Evolutionary conservation across 1,284 basidiomycete species (phyloP).

Genomic region (Cryptococcus floricola): DNA sequence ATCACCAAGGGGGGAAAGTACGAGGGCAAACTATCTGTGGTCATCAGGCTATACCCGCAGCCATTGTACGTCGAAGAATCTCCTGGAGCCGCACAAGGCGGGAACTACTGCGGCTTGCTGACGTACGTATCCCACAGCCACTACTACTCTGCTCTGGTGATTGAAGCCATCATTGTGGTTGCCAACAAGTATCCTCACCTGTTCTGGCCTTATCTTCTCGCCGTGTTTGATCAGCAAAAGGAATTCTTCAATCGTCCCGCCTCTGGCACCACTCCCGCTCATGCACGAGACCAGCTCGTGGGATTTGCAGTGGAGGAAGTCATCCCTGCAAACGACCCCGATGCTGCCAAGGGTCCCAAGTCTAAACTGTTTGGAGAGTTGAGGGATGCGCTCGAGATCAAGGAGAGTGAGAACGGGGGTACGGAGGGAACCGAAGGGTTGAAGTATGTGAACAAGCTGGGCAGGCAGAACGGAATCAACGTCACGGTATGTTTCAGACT

Average conservation of each 20-base stretch:
- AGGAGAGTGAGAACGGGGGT: slow-evolving; percentile 35
- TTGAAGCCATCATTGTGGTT: slow-evolving; percentile 79
- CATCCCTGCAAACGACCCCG: slow-evolving; percentile 21
- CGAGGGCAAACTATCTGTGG: slow-evolving; percentile 69
- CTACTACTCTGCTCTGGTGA: slow-evolving; percentile 64
- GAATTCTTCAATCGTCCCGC: slow-evolving; percentile 66
- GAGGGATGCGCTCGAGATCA: slow-evolving; percentile 32
- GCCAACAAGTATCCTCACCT: slow-evolving; percentile 64
- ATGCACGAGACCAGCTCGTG: slow-evolving; percentile 72
- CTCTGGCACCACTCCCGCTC: slow-evolving; percentile 63
- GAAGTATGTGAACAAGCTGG: slow-evolving; percentile 62
- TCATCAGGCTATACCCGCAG: slow-evolving; percentile 75
- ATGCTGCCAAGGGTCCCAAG: slow-evolving; percentile 28
- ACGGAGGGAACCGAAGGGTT: slow-evolving; percentile 52
- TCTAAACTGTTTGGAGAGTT: slow-evolving; percentile 35
- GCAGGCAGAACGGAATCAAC: slow-evolving; percentile 86
- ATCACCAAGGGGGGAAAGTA: slow-evolving; percentile 60
- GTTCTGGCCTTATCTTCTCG: slow-evolving; percentile 71
- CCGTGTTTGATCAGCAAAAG: slow-evolving; percentile 70
- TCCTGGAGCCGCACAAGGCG: neutral
- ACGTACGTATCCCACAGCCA: slow-evolving; percentile 55
- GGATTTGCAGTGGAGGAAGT: slow-evolving; percentile 44
- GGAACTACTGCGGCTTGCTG: neutral
- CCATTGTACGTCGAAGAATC: slow-evolving; percentile 49
- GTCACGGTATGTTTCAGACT: slow-evolving; percentile 57